Conservation (phyloP, 805 yeast genomes). For the Candida vaughaniae region DNA sequence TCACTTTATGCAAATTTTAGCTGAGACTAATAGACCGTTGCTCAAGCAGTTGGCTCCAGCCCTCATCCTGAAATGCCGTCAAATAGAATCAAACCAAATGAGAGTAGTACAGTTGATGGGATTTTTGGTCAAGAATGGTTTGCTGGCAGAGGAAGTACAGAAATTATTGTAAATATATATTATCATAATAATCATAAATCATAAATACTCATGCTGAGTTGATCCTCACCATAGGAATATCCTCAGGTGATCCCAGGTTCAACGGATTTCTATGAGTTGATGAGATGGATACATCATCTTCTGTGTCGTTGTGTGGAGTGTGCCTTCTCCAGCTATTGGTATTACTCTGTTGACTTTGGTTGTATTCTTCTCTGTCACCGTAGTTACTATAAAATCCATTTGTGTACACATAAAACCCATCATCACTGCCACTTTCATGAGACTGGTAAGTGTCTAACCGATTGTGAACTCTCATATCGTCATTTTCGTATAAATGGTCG, state of each 20-base stretch:
- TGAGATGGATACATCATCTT: slow-evolving; percentile 15
- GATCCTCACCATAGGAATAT: neutral
- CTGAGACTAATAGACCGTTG: slow-evolving; percentile 1
- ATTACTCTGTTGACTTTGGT: slow-evolving; percentile 14
- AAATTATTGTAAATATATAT: neutral
- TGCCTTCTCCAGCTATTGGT: slow-evolving; percentile 19
- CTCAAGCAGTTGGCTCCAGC: slow-evolving; percentile 15
- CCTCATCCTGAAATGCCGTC: slow-evolving; percentile 19
- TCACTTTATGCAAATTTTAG: slow-evolving; percentile 6
- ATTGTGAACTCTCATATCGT: slow-evolving; percentile 32
- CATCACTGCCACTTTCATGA: slow-evolving; percentile 37
- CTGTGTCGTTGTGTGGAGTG: slow-evolving; percentile 12
- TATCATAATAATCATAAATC: neutral
- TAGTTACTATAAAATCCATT: slow-evolving; percentile 38
- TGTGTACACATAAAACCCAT: slow-evolving; percentile 43
- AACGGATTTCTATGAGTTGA: no score
- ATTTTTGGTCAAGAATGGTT: neutral
- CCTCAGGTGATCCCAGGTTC: neutral
- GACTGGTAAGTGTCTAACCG: slow-evolving; percentile 11
- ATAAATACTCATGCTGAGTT: neutral
- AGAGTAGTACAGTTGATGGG: neutral
- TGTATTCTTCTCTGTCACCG: slow-evolving; percentile 16
- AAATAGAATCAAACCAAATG: neutral
- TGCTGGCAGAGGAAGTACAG: neutral
- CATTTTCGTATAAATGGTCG: slow-evolving; percentile 25